phyloP scores from a whole-genome alignment of 2,329 filamentous ascomycete genomes.

The Graphilbum ipis-grandicollis region DNA sequence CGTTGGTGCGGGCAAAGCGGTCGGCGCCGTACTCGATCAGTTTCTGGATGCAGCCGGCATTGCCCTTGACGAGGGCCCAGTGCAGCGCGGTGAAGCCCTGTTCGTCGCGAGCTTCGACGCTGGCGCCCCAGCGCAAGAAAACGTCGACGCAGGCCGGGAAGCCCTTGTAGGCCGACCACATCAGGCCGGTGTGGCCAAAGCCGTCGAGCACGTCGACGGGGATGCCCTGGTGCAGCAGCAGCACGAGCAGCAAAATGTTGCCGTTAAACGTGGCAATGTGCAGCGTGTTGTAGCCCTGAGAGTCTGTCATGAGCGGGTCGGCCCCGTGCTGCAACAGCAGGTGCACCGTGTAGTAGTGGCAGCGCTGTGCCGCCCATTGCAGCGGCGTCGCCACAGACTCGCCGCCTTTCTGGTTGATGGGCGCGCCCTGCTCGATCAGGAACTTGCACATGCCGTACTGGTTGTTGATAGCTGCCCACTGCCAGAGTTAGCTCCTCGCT shows the following conservation, averaged over 20 bases:
- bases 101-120: constrained; percentile 78
- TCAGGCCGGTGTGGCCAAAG: constrained; percentile 82
- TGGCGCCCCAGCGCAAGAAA: constrained; percentile 87
- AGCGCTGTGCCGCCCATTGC: constrained; percentile 93
- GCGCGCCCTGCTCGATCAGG: constrained; percentile 66
- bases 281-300: constrained; percentile 94
- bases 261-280: constrained; percentile 96
- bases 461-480: constrained; percentile 99
- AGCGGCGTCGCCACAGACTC: constrained; percentile 87
- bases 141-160: constrained; percentile 83
- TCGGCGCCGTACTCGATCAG: constrained; percentile 91
- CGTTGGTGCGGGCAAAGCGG: constrained; percentile 73
- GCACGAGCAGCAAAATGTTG: constrained; percentile 74
- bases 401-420: constrained; percentile 89
- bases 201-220: constrained; percentile 81
- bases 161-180: constrained; percentile 99
- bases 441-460: constrained; percentile 96
- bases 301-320: constrained; percentile 80
- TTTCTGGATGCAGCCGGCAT: constrained; percentile 76
- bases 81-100: constrained; percentile 89
- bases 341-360: constrained; percentile 92
- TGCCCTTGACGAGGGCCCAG: constrained; percentile 92
- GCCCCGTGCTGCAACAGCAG: constrained; percentile 81
- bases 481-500: too few relatives aligned
- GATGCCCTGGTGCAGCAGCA: constrained; percentile 88